A percentile compares a stretch with the other conserved stretches of the same genome.
These are phyloP conservation scores for Kurtzmaniella quercitrusa DNA, from an alignment of 1,139 yeast species.

Conservation along the genomic window DNA sequence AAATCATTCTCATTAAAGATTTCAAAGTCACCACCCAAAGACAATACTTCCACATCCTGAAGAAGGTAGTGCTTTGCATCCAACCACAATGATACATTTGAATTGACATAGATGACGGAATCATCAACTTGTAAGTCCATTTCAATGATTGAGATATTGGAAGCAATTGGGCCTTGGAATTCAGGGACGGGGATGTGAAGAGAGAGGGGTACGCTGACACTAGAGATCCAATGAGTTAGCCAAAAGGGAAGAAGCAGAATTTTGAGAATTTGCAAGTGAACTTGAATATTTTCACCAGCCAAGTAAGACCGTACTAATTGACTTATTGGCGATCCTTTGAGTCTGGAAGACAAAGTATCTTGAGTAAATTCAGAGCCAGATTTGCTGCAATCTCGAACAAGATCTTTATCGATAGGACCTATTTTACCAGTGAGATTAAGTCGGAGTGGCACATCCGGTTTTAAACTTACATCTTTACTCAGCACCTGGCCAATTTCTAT, in stretches of 20 bases:
- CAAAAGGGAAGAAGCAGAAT: neutral
- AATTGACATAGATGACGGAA: neutral
- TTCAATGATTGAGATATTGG: neutral
- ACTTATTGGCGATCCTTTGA: neutral
- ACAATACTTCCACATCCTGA: neutral
- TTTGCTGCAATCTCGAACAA: neutral
- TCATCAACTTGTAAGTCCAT: neutral
- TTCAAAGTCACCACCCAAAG: neutral
- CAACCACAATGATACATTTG: neutral
- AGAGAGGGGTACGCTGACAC: neutral
- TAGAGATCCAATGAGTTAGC: constrained; percentile 1
- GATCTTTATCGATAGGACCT: constrained; percentile 10
- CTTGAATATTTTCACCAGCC: constrained; percentile 1
- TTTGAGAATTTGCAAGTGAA: neutral
- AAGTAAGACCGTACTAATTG: neutral
- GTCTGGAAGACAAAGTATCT: neutral
- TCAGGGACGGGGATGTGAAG: neutral
- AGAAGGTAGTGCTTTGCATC: neutral
- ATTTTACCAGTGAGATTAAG: neutral
- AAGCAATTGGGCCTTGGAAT: neutral
- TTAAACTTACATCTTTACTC: constrained; percentile 3
- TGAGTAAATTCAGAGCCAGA: neutral
- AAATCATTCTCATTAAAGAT: neutral
- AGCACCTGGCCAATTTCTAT: constrained; percentile 23
- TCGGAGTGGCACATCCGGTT: constrained; percentile 11